phyloP scores from a whole-genome alignment of 1,139 yeast species.

The Eremothecium cymbalariae region DNA sequence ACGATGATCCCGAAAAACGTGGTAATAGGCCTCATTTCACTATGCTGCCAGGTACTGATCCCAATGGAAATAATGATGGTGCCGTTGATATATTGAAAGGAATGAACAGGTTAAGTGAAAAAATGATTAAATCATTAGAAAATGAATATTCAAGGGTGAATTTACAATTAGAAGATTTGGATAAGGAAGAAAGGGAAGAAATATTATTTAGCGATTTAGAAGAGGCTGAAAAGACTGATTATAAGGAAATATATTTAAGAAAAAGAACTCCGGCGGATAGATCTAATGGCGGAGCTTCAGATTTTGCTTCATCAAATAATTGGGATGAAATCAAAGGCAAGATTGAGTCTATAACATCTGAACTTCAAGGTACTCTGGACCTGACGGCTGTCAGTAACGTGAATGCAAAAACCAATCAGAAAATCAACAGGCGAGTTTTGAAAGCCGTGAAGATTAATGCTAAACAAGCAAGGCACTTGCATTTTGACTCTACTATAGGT shows the following conservation, averaged over 20 bases:
- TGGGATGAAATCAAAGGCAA: constrained; percentile 11
- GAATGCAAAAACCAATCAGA: constrained; percentile 17
- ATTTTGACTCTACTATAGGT: constrained; percentile 27
- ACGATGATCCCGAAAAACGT: constrained; percentile 65
- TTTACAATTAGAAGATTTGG: constrained; percentile 29
- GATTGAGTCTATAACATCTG: constrained; percentile 4
- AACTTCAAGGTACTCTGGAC: constrained; percentile 7
- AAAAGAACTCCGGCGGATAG: constrained; percentile 15
- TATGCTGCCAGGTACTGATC: constrained; percentile 61
- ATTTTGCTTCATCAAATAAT: background rate
- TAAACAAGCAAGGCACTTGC: constrained; percentile 42
- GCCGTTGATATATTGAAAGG: constrained; percentile 65
- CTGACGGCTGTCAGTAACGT: constrained; percentile 23
- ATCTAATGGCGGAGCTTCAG: constrained; percentile 14
- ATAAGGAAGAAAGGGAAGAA: constrained; percentile 39
- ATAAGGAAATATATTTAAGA: constrained; percentile 51
- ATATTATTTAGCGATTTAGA: constrained; percentile 48
- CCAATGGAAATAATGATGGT: constrained; percentile 36
- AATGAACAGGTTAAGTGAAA: constrained; percentile 79
- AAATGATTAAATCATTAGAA: constrained; percentile 59
- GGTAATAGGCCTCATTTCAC: constrained; percentile 88
- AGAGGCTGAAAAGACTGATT: constrained; percentile 36
- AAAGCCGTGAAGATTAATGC: constrained; percentile 49
- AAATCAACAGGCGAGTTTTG: constrained; percentile 33
- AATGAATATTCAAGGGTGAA: constrained; percentile 34